phyloP scores from a whole-genome alignment of 2,329 filamentous ascomycete genomes.

The Drechslerella dactyloides region DNA sequence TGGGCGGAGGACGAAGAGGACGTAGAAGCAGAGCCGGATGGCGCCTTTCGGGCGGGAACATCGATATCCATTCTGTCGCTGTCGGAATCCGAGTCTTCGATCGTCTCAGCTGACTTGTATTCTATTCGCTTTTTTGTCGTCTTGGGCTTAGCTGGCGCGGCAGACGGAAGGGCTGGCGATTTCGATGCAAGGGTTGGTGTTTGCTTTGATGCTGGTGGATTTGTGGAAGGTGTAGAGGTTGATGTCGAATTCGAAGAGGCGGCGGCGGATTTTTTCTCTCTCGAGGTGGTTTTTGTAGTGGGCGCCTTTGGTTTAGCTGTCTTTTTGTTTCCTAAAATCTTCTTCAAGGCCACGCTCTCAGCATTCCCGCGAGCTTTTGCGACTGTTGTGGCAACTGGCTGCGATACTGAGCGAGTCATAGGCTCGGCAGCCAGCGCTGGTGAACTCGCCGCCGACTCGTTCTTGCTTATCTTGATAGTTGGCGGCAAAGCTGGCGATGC shows the following conservation, averaged over 20 bases:
- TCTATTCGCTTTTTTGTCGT: neutral
- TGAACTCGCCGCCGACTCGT: constrained; percentile 26
- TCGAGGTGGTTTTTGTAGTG: constrained; percentile 11
- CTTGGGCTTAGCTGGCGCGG: constrained; percentile 18
- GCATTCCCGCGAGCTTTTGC: constrained; percentile 33
- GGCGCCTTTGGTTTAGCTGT: constrained; percentile 24
- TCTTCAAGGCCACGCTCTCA: constrained; percentile 43
- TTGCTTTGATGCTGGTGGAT: constrained; percentile 12
- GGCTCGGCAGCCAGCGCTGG: constrained; percentile 39
- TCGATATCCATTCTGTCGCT: constrained; percentile 36
- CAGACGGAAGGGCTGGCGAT: constrained; percentile 23
- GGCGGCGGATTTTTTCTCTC: constrained; percentile 13
- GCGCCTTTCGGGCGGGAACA: constrained; percentile 25
- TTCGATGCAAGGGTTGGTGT: constrained; percentile 15
- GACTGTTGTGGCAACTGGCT: constrained; percentile 29
- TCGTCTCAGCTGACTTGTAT: constrained; percentile 49
- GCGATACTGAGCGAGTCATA: constrained; percentile 52
- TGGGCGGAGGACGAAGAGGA: constrained; percentile 43
- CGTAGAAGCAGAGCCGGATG: constrained; percentile 17
- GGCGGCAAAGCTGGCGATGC: constrained; percentile 40
- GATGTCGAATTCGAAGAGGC: constrained; percentile 3
- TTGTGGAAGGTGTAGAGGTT: constrained; percentile 11
- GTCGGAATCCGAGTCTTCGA: constrained; percentile 48
- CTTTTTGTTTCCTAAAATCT: constrained; percentile 48
- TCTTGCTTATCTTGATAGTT: constrained; percentile 48